Base-by-base conservation (phyloP, 345 rosid species). In the Syzygium aqueum region DNA sequence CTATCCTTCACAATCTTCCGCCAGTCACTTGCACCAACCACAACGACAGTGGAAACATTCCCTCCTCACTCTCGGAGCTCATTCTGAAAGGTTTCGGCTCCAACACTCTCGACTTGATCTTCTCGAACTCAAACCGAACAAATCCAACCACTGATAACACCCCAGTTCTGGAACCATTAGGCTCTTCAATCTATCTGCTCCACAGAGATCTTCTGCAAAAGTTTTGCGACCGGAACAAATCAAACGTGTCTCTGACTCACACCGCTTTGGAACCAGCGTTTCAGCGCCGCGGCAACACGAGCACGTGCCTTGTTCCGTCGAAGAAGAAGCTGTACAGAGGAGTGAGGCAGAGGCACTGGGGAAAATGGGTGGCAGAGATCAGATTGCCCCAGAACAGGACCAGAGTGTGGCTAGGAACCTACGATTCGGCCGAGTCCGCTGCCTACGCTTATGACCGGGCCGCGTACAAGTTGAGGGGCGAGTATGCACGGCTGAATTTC, bases 291-390 rank as follows among this genome's bases (percentile, higher is more conserved):
- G 82, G 5, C 82, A 40, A 73, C 82, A 37, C 3, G 49, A 73
- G 14, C 7, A 22, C 82, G 25, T 37, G 11, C 82, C 49, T 6
- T 9, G 82, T 37, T 37, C 82, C 82, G 10, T 11, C 14, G 27
- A 73, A 73, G 92, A 95, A 93, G 94, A 97, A 97, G 88, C 91
- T 94, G 43, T 97, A 97, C 96, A 92, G 98, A 87, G 99, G 99
- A 85, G 99, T 97, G 90, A 94, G 99, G 87, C 99, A 97, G 94
- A 94, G 99, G 88, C 98, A 94, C 59, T 95, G 99, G 99, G 99
- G 99, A 5, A 97, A 94, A 93, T 97, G 99, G 99, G 99, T 97
- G 23, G 99, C 99, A 4, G 99, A 97, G 89, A 96, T 97, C 84
- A 91, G 99, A 87, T 88, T 96, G 15, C 99, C 99, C 3, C 99